A percentile compares a stretch with the other conserved stretches of the same genome.
Conservation (phyloP, 2,329 filamentous ascomycete genomes). For the Mycosphaerella arachidis region DNA sequence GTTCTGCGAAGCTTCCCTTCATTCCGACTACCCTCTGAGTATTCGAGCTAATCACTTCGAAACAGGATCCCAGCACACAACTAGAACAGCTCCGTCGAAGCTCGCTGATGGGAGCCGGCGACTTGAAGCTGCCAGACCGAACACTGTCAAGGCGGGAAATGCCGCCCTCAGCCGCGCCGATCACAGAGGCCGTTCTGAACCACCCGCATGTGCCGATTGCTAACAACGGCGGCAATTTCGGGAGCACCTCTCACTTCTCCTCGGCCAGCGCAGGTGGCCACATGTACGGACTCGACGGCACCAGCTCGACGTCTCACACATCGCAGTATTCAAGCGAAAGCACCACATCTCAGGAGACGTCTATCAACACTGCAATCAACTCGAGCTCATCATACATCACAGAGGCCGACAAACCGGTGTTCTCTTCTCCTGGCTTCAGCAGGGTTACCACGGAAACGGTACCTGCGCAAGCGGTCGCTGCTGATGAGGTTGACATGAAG, state of each 20-base stretch:
- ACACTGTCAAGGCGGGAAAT: conserved; percentile 30
- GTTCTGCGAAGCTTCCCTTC: background rate
- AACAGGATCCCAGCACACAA: conserved; percentile 44
- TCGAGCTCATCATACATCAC: conserved; percentile 10
- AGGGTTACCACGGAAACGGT: background rate
- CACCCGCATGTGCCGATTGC: conserved; percentile 12
- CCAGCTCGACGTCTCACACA: background rate
- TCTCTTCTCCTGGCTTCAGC: conserved; percentile 9
- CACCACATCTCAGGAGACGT: conserved; percentile 4
- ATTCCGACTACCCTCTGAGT: background rate
- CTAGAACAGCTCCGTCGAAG: conserved; percentile 46
- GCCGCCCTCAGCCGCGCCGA: conserved; percentile 27
- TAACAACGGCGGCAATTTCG: conserved; percentile 1
- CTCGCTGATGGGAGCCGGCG: conserved; percentile 35
- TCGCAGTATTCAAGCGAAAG: background rate
- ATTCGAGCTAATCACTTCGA: conserved; percentile 11
- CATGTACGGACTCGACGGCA: conserved; percentile 10
- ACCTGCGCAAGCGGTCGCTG: background rate
- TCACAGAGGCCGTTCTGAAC: conserved; percentile 19
- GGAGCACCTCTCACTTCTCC: background rate
- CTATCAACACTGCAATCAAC: conserved; percentile 15
- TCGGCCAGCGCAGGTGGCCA: conserved; percentile 12
- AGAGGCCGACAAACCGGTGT: conserved; percentile 5
- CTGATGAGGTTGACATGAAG: conserved; percentile 17
- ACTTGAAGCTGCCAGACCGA: conserved; percentile 27